Percentiles rank a stretch among this genome's conserved stretches.
These are phyloP conservation scores for Protomyces inouyei DNA, from an alignment of 1,139 yeast genomes.

Conservation along the genomic window DNA sequence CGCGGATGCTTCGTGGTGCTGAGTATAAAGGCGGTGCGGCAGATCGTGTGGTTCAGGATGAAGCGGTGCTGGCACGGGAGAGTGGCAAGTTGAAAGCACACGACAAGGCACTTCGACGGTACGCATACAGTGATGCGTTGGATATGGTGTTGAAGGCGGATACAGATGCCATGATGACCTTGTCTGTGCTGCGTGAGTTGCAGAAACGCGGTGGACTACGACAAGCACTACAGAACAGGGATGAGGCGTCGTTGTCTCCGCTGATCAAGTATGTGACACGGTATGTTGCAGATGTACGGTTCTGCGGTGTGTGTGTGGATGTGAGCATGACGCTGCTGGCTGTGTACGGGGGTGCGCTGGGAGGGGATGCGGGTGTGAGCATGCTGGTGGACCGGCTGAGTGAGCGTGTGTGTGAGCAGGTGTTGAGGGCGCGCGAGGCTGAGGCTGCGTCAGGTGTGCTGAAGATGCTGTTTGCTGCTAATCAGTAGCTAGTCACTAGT, in stretches of 20 bases:
- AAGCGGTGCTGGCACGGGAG: constrained; percentile 38
- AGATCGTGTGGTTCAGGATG: constrained; percentile 50
- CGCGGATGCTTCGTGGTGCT: constrained; percentile 82
- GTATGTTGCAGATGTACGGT: constrained; percentile 70
- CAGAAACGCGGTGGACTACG: constrained; percentile 83
- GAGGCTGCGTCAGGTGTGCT: constrained; percentile 90
- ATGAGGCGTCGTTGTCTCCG: constrained; percentile 80
- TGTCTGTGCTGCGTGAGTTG: constrained; percentile 76
- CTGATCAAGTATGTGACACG: constrained; percentile 75
- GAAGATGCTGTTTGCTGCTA: constrained; percentile 53
- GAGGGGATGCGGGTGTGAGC: constrained; percentile 71
- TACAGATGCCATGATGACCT: constrained; percentile 60
- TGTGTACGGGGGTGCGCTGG: constrained; percentile 38
- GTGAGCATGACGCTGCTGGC: constrained; percentile 63
- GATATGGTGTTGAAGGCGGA: constrained; percentile 80
- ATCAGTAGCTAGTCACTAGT: no score
- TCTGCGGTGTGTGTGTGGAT: constrained; percentile 70
- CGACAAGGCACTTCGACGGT: constrained; percentile 77
- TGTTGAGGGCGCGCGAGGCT: constrained; percentile 74
- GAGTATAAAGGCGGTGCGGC: constrained; percentile 85
- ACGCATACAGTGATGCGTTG: constrained; percentile 88
- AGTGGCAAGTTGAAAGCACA: constrained; percentile 67
- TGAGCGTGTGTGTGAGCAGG: constrained; percentile 61
- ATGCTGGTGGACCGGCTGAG: constrained; percentile 60
- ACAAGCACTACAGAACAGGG: constrained; percentile 71